Percentiles rank a stretch among this genome's conserved stretches.
These are phyloP conservation scores for Diophrys sp. DNA, from an alignment of 73 alveolate species.

Conservation along the genomic window DNA sequence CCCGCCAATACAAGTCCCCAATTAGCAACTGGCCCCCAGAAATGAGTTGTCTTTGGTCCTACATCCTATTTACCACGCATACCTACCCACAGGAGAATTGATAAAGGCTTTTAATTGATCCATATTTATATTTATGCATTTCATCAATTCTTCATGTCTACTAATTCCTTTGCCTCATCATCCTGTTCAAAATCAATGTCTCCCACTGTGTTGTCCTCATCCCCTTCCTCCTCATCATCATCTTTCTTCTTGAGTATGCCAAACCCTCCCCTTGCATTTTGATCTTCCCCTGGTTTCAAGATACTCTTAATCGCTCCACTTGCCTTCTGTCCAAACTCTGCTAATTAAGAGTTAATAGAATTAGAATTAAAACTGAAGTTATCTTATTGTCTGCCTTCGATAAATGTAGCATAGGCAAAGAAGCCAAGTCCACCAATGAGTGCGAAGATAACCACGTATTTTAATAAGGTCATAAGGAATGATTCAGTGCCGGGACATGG, in stretches of 20 bases:
- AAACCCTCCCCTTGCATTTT: background rate
- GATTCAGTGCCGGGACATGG: conserved; percentile 52
- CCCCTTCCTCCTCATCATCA: background rate
- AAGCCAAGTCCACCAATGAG: background rate
- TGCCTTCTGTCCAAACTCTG: background rate
- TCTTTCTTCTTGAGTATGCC: background rate
- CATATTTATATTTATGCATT: conserved; percentile 13
- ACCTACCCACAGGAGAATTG: conserved; percentile 67
- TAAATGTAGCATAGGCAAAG: background rate
- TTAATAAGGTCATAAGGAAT: background rate
- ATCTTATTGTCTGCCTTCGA: background rate
- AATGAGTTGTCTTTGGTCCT: conserved; percentile 75
- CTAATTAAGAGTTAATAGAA: background rate
- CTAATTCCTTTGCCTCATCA: background rate
- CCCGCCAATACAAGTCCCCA: conserved; percentile 78
- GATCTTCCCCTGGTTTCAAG: background rate
- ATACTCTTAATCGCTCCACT: background rate
- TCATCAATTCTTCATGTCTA: background rate
- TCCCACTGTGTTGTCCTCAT: background rate
- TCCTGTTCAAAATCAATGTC: background rate
- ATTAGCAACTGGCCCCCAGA: conserved; percentile 75
- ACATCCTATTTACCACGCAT: too few species aligned
- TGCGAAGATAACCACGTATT: background rate
- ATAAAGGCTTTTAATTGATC: conserved; percentile 59
- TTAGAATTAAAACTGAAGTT: background rate